Conservation (phyloP, 139 green algal species). For the Closterium sp. region DNA sequence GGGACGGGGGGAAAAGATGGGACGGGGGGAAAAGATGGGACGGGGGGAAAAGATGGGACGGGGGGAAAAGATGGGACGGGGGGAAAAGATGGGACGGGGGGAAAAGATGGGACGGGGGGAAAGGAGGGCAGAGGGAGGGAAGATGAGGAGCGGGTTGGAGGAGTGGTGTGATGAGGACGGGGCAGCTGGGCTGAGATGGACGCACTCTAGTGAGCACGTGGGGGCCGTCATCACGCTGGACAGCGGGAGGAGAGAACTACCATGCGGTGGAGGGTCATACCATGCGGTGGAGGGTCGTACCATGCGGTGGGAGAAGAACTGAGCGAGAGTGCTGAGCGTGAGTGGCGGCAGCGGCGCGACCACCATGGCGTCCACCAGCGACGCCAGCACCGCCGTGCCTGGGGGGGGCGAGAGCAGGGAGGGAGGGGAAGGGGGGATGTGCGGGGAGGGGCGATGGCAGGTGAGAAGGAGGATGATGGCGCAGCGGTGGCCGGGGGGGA, state of each 20-base stretch:
- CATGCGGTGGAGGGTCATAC: no score
- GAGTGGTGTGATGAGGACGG: no score
- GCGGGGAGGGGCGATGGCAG: not conserved
- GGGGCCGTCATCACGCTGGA: no score
- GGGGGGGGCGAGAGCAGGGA: not conserved
- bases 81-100: no score
- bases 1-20: no score
- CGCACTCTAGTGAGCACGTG: not conserved
- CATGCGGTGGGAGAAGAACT: not conserved
- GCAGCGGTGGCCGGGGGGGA: not conserved
- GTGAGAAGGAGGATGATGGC: not conserved
- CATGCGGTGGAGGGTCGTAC: not conserved
- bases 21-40: not conserved
- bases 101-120: no score
- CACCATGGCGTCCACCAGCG: not conserved
- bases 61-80: no score
- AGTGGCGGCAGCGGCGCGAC: not conserved
- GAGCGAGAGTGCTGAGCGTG: not conserved
- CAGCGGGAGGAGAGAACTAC: no score
- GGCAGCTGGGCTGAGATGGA: no score
- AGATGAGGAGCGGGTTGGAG: no score
- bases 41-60: no score
- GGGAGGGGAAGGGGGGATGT: not conserved
- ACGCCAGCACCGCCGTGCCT: not conserved
- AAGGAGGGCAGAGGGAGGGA: no score